A percentile compares a stretch with the other conserved stretches of the same genome.
phyloP scores from a whole-genome alignment of 2,329 filamentous ascomycete genomes.

The Rhinocladiella mackenziei region DNA sequence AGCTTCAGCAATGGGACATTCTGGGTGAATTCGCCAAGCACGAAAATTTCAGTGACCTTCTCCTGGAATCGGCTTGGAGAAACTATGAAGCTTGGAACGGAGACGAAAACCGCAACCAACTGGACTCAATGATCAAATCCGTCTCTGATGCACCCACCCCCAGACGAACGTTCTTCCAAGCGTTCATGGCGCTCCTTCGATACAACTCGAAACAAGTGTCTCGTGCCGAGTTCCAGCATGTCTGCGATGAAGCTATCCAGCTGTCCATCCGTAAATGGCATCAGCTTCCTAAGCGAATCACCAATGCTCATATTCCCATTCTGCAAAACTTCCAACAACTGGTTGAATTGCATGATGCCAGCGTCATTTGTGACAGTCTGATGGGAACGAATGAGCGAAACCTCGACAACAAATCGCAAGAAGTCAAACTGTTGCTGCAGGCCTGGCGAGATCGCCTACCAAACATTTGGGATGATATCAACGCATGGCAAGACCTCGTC shows the following conservation, averaged over 20 bases:
- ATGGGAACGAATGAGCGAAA: conserved; percentile 78
- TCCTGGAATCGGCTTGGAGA: conserved; percentile 92
- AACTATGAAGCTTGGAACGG: conserved; percentile 93
- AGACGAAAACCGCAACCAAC: conserved; percentile 76
- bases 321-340: conserved; percentile 97
- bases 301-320: conserved; percentile 89
- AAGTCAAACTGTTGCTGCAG: conserved; percentile 87
- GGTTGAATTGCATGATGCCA: conserved; percentile 95
- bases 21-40: conserved; percentile 97
- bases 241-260: conserved; percentile 96
- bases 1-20: conserved; percentile 98
- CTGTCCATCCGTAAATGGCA: conserved; percentile 98
- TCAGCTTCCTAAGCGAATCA: conserved; percentile 88
- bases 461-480: conserved; percentile 99
- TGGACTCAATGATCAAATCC: conserved; percentile 91
- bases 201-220: conserved; percentile 84
- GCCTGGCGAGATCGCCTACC: conserved; percentile 94
- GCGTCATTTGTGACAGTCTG: conserved; percentile 89
- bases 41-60: conserved; percentile 94
- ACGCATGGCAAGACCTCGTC: conserved; percentile 98
- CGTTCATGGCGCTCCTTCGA: conserved; percentile 94
- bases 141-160: conserved; percentile 97
- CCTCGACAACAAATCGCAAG: conserved; percentile 88
- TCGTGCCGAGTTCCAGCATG: conserved; percentile 73
- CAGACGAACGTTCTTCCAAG: conserved; percentile 91